Base-by-base conservation (phyloP, 139 green algal species). In the Picochlorum sp. region DNA sequence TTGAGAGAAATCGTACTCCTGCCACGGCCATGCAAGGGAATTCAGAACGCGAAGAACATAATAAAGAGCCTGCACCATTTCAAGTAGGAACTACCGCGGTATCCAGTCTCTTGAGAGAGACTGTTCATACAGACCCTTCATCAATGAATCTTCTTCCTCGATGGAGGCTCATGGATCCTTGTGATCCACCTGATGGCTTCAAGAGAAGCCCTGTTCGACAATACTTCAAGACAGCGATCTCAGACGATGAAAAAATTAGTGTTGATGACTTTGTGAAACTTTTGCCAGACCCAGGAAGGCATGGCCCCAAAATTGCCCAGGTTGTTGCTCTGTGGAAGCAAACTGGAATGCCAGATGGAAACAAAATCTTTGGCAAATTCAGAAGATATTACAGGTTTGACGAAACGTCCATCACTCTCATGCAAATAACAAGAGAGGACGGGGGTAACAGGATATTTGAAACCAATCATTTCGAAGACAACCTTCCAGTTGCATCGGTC, bases 371-470 rank as follows among this genome's bases (percentile, higher is more conserved):
- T 21, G 23, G 20, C n/a, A 59, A 32, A 32, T 30, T 59, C 20
- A 20, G 34, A 38, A 30, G 23, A 16, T 59, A 59, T 59, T 34
- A 59, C 10, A 13, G 23, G 13, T 37, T 59, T 8, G 6, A 59
- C 8, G 51, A 34, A 16, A 59, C 51, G 3, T 34, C 51, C 23
- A 34, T 54, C 18, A 94, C 95, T 77, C 87, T 95, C 78, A 64
- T 95, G 50, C 89, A 96, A 72, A 89, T 89, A 61, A 72, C 85
- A 20, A 73, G 64, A 34, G 95, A 83, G 82, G 74, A 85, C 44
- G 30, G n/a, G 10, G 46, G 24, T 16, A 45, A 46, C 4, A 59
- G 52, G 30, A 46, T 47, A 15, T 62, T 54, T 20, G 6, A 21
- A 9, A 26, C 47, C 47, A 54, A 54, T 20, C 47, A 54, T 21